A percentile compares a stretch with the other conserved stretches of the same genome.
These are phyloP conservation scores for Saccharomyces mikatae DNA, from an alignment of 805 yeast species.

Conservation along the genomic window DNA sequence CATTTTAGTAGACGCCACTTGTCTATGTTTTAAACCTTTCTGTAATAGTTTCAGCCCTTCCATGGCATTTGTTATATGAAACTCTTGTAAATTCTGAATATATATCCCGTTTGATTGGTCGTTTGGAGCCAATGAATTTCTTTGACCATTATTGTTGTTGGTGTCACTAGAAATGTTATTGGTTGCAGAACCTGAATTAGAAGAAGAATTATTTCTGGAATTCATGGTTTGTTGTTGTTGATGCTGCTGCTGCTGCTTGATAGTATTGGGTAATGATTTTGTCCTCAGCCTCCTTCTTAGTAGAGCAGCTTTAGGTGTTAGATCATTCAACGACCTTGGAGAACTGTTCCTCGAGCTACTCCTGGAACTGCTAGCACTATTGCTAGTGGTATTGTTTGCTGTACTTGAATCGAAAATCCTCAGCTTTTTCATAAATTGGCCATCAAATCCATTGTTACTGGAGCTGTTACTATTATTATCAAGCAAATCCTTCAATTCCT, in stretches of 20 bases:
- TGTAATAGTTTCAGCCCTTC: slow-evolving; percentile 51
- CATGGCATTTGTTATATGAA: slow-evolving; percentile 43
- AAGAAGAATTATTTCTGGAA: slow-evolving; percentile 1
- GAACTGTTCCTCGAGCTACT: slow-evolving; percentile 20
- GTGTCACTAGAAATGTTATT: background rate
- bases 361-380: slow-evolving; percentile 6
- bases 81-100: slow-evolving; percentile 60
- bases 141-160: background rate
- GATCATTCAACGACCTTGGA: slow-evolving; percentile 10
- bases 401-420: slow-evolving; percentile 41
- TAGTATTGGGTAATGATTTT: background rate
- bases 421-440: slow-evolving; percentile 37
- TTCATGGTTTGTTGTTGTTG: slow-evolving; percentile 5
- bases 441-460: slow-evolving; percentile 3
- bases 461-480: slow-evolving; percentile 16
- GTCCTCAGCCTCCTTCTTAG: slow-evolving; percentile 6
- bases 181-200: background rate
- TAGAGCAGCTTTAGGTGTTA: slow-evolving; percentile 5
- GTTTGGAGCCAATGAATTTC: background rate
- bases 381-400: slow-evolving; percentile 4
- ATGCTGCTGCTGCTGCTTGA: slow-evolving; percentile 4
- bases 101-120: slow-evolving; percentile 33
- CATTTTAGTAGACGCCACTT: slow-evolving; percentile 66
- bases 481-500: slow-evolving; percentile 69
- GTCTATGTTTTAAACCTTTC: slow-evolving; percentile 51